Conservation (phyloP, 306 rosid genomes). For the Castanopsis chinensis region DNA sequence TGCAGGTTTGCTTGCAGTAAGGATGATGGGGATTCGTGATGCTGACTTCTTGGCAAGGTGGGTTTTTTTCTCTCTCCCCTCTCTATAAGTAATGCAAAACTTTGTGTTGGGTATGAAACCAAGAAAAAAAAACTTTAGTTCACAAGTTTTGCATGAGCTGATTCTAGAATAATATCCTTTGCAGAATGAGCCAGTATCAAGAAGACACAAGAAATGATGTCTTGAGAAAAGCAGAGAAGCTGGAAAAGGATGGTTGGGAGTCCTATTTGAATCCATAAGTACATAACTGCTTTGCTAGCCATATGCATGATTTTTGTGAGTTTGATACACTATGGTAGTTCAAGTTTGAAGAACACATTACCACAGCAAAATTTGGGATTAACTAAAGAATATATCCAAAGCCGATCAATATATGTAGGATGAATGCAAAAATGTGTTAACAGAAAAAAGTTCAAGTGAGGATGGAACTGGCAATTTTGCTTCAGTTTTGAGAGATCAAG, state of each 20-base stretch:
- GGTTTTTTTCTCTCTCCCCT: not conserved
- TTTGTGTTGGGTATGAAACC: not conserved
- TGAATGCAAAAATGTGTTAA: not conserved
- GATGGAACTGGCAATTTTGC: not conserved
- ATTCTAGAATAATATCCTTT: not conserved
- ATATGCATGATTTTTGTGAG: not conserved
- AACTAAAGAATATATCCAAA: not conserved
- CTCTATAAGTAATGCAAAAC: not conserved
- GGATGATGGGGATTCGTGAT: constrained; percentile 56
- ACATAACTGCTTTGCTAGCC: not conserved
- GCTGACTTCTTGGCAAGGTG: constrained; percentile 54
- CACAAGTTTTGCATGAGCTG: not conserved
- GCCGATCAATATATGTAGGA: not conserved
- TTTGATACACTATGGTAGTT: not conserved
- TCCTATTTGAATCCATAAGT: constrained; percentile 40
- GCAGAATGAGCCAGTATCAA: constrained; percentile 78
- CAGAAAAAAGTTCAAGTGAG: not conserved
- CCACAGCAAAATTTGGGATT: not conserved
- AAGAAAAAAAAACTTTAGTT: not conserved
- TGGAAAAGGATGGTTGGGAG: constrained; percentile 68
- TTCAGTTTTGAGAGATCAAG: not conserved
- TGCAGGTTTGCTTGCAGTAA: constrained; percentile 72
- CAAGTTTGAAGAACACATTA: not conserved
- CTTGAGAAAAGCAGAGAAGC: constrained; percentile 74
- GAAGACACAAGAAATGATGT: constrained; percentile 64